Base-by-base conservation (phyloP, 2,329 filamentous ascomycete species). In the Curvularia eragrostidis region DNA sequence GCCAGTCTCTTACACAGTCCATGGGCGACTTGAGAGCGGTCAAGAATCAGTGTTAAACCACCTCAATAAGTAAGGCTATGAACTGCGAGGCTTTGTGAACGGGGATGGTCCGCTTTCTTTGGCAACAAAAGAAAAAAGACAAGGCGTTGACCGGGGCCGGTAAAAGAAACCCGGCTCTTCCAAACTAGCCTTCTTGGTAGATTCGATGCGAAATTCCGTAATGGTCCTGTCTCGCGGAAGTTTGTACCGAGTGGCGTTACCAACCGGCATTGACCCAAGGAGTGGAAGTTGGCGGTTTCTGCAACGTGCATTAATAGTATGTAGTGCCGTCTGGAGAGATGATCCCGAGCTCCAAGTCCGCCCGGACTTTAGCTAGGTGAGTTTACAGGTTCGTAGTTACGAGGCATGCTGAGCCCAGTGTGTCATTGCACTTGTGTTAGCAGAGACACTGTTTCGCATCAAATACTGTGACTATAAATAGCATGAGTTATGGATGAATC, bases 1-100 rank as follows among this genome's bases (percentile, higher is more conserved):
- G 46, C 32, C 41, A 30, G n/a, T 19, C 55, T 4, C 48, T 58
- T 28, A n/a, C n/a, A n/a, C 18, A 26, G 52, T 34, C 44, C 15
- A 54, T 36, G 51, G 39, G 32, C 34, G 19, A 47, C 6, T 18
- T 41, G 3, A 43, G 44, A 43, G 15, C 47, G 18, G 18, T 43
- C 48, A 1, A 38, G 53, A 41, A 26, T 46, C 10, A 48, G 32
- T 26, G 10, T 7, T 7, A 42, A 56, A 28, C 19, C 28, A n/a
- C 44, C n/a, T 44, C 6, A 56, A 9, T 23, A 12, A 9, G 12
- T 15, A 28, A 28, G 24, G 30, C 34, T 36, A n/a, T 18, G 6
- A 18, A 5, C 1, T 13, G 30, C 13, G 32, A 3, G 10, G 42
- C 26, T 28, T 36, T 28, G 28, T 34, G 10, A 15, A 48, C 10